Evolutionary conservation across 495 filamentous ascomycete species (phyloP), one percentile per base, ranked within the genome.

Genomic region (Mycothermus thermophilus): DNA sequence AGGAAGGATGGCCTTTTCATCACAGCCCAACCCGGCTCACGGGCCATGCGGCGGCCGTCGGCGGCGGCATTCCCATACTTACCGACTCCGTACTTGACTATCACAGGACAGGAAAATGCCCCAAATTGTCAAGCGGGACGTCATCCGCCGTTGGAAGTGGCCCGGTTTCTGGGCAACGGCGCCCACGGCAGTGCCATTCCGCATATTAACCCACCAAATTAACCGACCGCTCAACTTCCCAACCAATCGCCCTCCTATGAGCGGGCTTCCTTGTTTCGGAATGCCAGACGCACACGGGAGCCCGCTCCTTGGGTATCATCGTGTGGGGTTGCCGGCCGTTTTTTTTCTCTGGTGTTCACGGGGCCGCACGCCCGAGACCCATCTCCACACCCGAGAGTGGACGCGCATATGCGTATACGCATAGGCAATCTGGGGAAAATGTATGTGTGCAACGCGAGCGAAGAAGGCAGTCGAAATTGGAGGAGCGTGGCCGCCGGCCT

Each of bases 141-240:
- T 33, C 32, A 40, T 37, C 39, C 30, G 24, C 46, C 43, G 42
- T n/a, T 26, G 20, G 22, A n/a, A n/a, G n/a, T n/a, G n/a, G n/a
- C 39, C 38, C 36, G 35, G 46, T 42, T 49, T 43, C 27, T 42
- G 35, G 38, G 36, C 39, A 11, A 27, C 18, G 30, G 15, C 37
- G 34, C 12, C 10, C 35, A n/a, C 46, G 43, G 43, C 35, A 40
- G 21, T 40, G 4, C 35, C 21, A 45, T 40, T 40, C 36, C 46
- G 46, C 40, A 34, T 43, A n/a, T n/a, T 43, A 27, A 36, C 43
- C 33, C 34, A 32, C 38, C 27, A 18, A 24, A 47, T 39, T 40
- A 40, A 12, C 44, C 40, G 40, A 26, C 34, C n/a, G n/a, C n/a
- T n/a, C n/a, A n/a, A n/a, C n/a, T n/a, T 25, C 13, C 19, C 44